Conservation (phyloP, 2,329 filamentous ascomycete species). For the Colletotrichum karsti region DNA sequence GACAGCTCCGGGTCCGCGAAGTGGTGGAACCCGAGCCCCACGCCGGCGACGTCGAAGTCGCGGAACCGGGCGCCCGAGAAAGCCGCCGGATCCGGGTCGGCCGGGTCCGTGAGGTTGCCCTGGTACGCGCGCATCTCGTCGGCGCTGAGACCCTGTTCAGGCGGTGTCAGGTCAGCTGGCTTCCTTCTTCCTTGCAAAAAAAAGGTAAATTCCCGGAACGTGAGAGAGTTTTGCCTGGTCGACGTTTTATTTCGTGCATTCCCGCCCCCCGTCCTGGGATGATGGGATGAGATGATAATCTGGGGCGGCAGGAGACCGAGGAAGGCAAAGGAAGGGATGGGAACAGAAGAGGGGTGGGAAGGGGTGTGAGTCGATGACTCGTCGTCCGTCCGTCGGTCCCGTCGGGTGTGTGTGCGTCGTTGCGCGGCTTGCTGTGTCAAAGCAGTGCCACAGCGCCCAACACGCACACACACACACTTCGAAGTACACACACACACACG, state of each 20-base stretch:
- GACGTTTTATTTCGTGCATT: neutral
- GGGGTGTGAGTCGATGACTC: neutral
- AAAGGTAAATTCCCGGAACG: no score
- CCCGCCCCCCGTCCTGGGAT: neutral
- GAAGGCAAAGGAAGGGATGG: neutral
- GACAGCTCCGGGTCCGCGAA: slow-evolving; percentile 71
- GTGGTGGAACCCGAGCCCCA: slow-evolving; percentile 73
- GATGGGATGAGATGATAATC: slow-evolving; percentile 6
- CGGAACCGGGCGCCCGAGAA: slow-evolving; percentile 70
- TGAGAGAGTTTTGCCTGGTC: neutral
- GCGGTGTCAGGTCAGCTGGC: slow-evolving; percentile 7
- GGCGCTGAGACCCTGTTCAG: slow-evolving; percentile 51
- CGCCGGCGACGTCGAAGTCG: slow-evolving; percentile 73
- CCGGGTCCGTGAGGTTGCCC: slow-evolving; percentile 63
- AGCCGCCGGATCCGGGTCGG: slow-evolving; percentile 56
- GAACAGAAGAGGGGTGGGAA: neutral
- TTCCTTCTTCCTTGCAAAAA: neutral
- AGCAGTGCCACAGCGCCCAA: neutral
- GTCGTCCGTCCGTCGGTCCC: neutral
- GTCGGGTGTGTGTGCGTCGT: neutral
- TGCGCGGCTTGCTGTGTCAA: neutral
- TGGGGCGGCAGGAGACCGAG: neutral
- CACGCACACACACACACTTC: no score
- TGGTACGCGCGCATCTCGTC: slow-evolving; percentile 64
- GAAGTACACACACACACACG: no score